Percentiles rank a stretch among this genome's conserved stretches.
phyloP scores from a whole-genome alignment of 2,329 filamentous ascomycete genomes.

The Apiospora hydei region DNA sequence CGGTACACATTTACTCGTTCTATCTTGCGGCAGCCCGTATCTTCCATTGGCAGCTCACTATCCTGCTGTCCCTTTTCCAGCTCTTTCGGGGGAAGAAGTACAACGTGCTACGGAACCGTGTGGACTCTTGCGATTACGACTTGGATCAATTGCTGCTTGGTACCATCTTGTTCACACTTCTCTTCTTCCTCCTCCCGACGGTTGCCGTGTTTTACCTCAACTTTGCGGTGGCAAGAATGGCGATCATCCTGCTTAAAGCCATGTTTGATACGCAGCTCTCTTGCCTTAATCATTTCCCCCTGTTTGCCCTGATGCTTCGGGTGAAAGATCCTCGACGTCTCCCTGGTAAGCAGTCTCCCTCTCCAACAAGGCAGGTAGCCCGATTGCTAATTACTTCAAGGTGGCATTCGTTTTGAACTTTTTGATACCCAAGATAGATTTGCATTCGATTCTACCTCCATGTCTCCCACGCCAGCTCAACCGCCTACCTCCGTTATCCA shows the following conservation, averaged over 20 bases:
- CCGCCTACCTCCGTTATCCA: constrained; percentile 82
- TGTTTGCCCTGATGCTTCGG: constrained; percentile 95
- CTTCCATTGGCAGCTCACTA: constrained; percentile 98
- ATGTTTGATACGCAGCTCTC: constrained; percentile 89
- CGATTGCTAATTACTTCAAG: constrained; percentile 46
- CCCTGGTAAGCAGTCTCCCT: constrained; percentile 65
- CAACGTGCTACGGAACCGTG: constrained; percentile 94
- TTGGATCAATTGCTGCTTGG: constrained; percentile 95
- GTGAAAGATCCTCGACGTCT: constrained; percentile 91
- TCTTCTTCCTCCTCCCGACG: constrained; percentile 94
- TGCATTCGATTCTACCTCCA: constrained; percentile 44
- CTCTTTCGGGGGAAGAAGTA: constrained; percentile 98
- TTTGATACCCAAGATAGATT: constrained; percentile 70
- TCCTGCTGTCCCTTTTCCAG: constrained; percentile 97
- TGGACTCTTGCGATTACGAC: constrained; percentile 98
- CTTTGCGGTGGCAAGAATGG: constrained; percentile 92
- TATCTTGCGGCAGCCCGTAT: constrained; percentile 97
- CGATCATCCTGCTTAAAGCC: constrained; percentile 92
- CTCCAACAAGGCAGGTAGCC: not conserved
- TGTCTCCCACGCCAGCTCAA: constrained; percentile 38
- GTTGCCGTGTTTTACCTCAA: constrained; percentile 97
- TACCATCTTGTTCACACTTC: constrained; percentile 93
- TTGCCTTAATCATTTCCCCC: constrained; percentile 94
- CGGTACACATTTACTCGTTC: constrained; percentile 96
- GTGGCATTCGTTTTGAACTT: constrained; percentile 90